These are phyloP conservation scores for Chalciporus chontae DNA, from an alignment of 768 basidiomycete genomes.

Conservation along the genomic window DNA sequence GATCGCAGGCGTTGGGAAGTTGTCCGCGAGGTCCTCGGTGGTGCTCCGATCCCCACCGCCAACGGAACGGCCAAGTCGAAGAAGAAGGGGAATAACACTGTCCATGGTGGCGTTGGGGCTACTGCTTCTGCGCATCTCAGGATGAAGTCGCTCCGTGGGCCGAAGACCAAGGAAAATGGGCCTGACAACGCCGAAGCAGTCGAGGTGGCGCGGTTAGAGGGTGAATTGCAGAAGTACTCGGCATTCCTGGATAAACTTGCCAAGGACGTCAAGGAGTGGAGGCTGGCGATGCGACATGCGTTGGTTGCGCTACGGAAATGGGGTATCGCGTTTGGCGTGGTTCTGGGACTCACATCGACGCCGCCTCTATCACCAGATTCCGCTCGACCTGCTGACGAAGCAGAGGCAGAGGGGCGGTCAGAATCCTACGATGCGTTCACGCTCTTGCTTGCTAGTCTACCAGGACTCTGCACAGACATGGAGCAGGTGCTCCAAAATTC, in stretches of 20 bases:
- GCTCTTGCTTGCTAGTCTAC: slow-evolving; percentile 51
- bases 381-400: slow-evolving; percentile 8
- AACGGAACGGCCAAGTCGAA: slow-evolving; percentile 38
- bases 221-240: slow-evolving; percentile 54
- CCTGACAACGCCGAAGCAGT: slow-evolving; percentile 41
- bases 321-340: slow-evolving; percentile 63
- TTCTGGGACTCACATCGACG: slow-evolving; percentile 56
- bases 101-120: slow-evolving; percentile 43
- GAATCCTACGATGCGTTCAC: slow-evolving; percentile 76
- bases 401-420: slow-evolving; percentile 29
- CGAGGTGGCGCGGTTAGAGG: slow-evolving; percentile 52
- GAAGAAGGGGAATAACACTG: slow-evolving; percentile 33
- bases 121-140: slow-evolving; percentile 54
- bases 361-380: slow-evolving; percentile 16
- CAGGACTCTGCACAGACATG: slow-evolving; percentile 50
- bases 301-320: slow-evolving; percentile 53
- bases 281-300: slow-evolving; percentile 45
- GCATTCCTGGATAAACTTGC: slow-evolving; percentile 60
- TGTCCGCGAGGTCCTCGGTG: slow-evolving; percentile 66
- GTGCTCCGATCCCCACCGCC: slow-evolving; percentile 32
- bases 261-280: slow-evolving; percentile 61
- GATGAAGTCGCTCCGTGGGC: slow-evolving; percentile 50
- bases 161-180: slow-evolving; percentile 32
- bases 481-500: slow-evolving; percentile 50
- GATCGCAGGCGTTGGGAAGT: slow-evolving; percentile 73